Evolutionary conservation across 1,139 yeast species (phyloP).

Genomic region (Kodamaea plutei): DNA sequence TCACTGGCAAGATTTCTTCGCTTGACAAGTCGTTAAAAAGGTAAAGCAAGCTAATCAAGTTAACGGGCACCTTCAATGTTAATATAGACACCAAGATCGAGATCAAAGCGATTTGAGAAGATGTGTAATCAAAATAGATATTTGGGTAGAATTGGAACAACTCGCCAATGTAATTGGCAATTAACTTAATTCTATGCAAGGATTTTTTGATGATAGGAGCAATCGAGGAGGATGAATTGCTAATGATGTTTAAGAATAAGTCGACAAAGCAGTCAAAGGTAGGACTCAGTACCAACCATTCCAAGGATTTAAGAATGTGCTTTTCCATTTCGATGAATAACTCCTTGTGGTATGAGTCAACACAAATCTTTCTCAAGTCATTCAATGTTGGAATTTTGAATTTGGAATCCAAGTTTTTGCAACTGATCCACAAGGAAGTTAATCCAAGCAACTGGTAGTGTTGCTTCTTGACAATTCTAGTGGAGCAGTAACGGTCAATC

Average conservation of each 20-base stretch:
- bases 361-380: slow-evolving; percentile 57
- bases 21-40: slow-evolving; percentile 20
- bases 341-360: slow-evolving; percentile 55
- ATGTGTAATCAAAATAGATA: slow-evolving; percentile 50
- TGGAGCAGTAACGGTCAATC: slow-evolving; percentile 50
- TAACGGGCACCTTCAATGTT: slow-evolving; percentile 24
- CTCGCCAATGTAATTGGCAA: slow-evolving; percentile 62
- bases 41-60: slow-evolving; percentile 18
- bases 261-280: slow-evolving; percentile 64
- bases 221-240: slow-evolving; percentile 19
- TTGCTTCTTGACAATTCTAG: slow-evolving; percentile 46
- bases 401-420: slow-evolving; percentile 69
- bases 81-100: slow-evolving; percentile 15
- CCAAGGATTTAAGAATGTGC: slow-evolving; percentile 54
- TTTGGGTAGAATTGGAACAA: slow-evolving; percentile 60
- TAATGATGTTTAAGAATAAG: slow-evolving; percentile 34
- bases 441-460: slow-evolving; percentile 68
- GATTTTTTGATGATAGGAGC: slow-evolving; percentile 22
- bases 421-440: slow-evolving; percentile 70
- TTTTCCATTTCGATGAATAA: slow-evolving; percentile 67
- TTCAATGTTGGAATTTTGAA: slow-evolving; percentile 57
- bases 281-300: slow-evolving; percentile 55
- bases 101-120: slow-evolving; percentile 53
- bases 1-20: slow-evolving; percentile 17
- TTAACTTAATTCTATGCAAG: slow-evolving; percentile 46